These are phyloP conservation scores for Trichaptum fuscoviolaceum DNA, from an alignment of 768 basidiomycete species.

Conservation along the genomic window DNA sequence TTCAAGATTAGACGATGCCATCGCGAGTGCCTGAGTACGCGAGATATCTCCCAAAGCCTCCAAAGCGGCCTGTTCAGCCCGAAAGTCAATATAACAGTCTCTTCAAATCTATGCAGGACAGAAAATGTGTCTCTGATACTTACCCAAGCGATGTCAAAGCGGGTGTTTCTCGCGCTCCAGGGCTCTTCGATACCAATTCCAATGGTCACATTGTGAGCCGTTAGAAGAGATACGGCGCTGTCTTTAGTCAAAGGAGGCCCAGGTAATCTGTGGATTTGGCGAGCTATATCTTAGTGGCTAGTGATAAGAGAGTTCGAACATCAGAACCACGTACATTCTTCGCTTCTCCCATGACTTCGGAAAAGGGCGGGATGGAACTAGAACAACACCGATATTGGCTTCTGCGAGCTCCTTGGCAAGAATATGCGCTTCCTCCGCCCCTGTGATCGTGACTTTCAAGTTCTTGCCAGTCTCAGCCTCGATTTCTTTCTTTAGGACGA, in stretches of 20 bases:
- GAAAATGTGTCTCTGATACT: slow-evolving; percentile 9
- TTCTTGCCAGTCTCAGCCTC: slow-evolving; percentile 35
- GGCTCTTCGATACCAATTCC: slow-evolving; percentile 10
- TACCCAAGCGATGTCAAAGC: slow-evolving; percentile 37
- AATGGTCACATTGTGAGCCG: slow-evolving; percentile 10
- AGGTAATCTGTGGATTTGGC: slow-evolving; percentile 7
- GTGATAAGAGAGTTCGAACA: slow-evolving; percentile 2
- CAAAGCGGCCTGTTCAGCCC: slow-evolving; percentile 28
- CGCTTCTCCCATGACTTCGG: slow-evolving; percentile 61
- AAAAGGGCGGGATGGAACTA: slow-evolving; percentile 57
- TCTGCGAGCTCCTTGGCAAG: slow-evolving; percentile 57
- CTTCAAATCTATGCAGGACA: background rate
- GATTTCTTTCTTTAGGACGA: slow-evolving; percentile 53
- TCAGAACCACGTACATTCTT: slow-evolving; percentile 43
- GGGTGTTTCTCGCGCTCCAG: slow-evolving; percentile 27
- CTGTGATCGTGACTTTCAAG: slow-evolving; percentile 53
- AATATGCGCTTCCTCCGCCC: slow-evolving; percentile 61
- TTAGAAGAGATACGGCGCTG: slow-evolving; percentile 7
- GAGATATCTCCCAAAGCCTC: slow-evolving; percentile 35
- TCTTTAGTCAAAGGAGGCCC: slow-evolving; percentile 12
- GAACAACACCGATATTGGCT: slow-evolving; percentile 66
- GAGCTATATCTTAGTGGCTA: background rate
- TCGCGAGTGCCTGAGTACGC: slow-evolving; percentile 28
- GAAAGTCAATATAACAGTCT: background rate
- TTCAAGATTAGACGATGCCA: slow-evolving; percentile 38